These are phyloP conservation scores for Collybiopsis luxurians DNA, from an alignment of 768 basidiomycete genomes.

Conservation along the genomic window DNA sequence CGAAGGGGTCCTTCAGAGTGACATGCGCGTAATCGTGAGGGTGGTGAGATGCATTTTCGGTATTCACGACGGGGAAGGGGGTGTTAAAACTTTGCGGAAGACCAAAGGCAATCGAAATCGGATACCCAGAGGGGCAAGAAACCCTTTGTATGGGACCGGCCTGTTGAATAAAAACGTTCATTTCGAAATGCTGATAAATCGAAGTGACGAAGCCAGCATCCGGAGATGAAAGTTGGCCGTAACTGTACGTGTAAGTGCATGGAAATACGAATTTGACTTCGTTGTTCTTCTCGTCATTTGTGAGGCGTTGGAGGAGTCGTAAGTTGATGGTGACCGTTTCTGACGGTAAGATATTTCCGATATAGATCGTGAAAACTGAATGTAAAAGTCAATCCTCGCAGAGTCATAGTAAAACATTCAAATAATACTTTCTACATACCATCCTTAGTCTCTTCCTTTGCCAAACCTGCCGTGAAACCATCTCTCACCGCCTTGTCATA, in stretches of 20 bases:
- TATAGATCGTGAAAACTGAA: not conserved
- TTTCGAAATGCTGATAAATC: not conserved
- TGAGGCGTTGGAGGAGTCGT: not conserved
- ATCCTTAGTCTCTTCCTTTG: not conserved
- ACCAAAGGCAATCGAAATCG: not conserved
- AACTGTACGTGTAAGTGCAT: not conserved
- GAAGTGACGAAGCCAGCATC: too few species aligned
- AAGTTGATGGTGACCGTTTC: not conserved
- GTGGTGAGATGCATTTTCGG: not conserved
- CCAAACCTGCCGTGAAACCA: not conserved
- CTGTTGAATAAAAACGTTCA: not conserved
- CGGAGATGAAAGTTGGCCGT: not conserved
- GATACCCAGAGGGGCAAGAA: not conserved
- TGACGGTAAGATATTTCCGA: not conserved
- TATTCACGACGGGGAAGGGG: not conserved
- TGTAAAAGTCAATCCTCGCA: not conserved
- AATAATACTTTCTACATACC: not conserved
- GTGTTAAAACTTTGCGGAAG: not conserved
- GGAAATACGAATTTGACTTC: not conserved
- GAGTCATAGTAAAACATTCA: too few species aligned
- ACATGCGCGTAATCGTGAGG: too few species aligned
- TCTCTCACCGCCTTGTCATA: not conserved
- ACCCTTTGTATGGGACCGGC: not conserved
- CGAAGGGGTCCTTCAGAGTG: not conserved
- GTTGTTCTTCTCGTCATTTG: not conserved